Base-by-base conservation (phyloP, 1,139 yeast genomes). In the Magnusiomyces magnusii region DNA sequence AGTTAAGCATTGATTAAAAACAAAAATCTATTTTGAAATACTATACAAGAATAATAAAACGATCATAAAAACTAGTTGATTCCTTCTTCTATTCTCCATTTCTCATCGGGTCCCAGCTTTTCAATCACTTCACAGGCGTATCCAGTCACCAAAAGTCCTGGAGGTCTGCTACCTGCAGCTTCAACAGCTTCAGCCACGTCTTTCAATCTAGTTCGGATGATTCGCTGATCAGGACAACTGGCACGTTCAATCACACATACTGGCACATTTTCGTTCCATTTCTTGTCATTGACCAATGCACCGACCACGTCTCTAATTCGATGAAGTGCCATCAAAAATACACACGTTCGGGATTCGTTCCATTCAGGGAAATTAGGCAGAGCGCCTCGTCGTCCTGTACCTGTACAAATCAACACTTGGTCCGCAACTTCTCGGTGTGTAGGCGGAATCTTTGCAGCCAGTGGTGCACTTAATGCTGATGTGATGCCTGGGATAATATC, bases 371-470 rank as follows among this genome's bases (percentile, higher is more conserved):
- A 75, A 56, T 78, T 78, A 0, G 97, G 97, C 55, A 89, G 73
- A 2, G 85, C 85, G 2, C 98, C 98, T 47, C 86, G 83, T 60
- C 95, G 82, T 0, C 97, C 98, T 0, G 97, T 91, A 13, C 99
- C 99, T 0, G 99, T 93, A 71, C 97, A 90, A 34, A 93, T 84
- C 58, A 92, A 78, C 1, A 92, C 92, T 72, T 92, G 97, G 71
- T 92, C 98, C 1, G 96, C 90, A 1, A 89, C 92, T 53, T 88
- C 95, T 63, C 99, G 77, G 68, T 91, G 97, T 0, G 99, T 93
- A 17, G 95, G 91, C 0, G 98, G 96, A 50, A 92, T 88, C 58
- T 83, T 80, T 0, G 96, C 85, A 53, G 85, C 79, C n/a, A 89
- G 85, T 0, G 97, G 92, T 0, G 97, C 95, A 0, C 96, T 90